A percentile compares a stretch with the other conserved stretches of the same genome.
These are phyloP conservation scores for Trichoderma asperelloides DNA, from an alignment of 495 filamentous ascomycete genomes.

Conservation along the genomic window DNA sequence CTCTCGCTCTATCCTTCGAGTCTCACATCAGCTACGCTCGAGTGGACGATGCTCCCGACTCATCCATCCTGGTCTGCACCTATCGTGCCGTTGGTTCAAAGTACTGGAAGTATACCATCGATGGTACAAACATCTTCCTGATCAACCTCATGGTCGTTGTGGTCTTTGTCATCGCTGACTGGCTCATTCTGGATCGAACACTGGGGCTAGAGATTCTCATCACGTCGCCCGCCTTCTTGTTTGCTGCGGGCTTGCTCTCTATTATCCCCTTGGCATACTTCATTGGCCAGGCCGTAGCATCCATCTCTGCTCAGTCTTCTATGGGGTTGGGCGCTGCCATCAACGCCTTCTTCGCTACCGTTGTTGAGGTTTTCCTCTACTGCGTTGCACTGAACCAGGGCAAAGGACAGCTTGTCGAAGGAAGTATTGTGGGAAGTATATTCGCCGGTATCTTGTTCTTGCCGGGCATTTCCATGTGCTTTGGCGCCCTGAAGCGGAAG, in stretches of 20 bases:
- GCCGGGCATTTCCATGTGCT: conserved; percentile 97
- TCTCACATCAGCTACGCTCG: conserved; percentile 72
- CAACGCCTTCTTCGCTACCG: conserved; percentile 98
- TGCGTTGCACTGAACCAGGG: conserved; percentile 89
- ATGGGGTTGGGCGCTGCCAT: conserved; percentile 99
- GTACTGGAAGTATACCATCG: conserved; percentile 99
- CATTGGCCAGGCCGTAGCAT: conserved; percentile 98
- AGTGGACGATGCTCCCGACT: conserved; percentile 52
- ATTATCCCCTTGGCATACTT: conserved; percentile 98
- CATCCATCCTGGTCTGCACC: conserved; percentile 89
- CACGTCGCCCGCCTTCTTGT: conserved; percentile 76
- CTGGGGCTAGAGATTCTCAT: conserved; percentile 61
- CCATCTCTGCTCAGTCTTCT: conserved; percentile 96
- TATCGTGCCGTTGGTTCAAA: conserved; percentile 89
- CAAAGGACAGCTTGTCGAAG: conserved; percentile 88
- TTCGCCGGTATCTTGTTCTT: conserved; percentile 95
- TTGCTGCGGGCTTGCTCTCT: conserved; percentile 74
- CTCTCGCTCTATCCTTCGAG: conserved; percentile 86
- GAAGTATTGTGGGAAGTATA: conserved; percentile 94
- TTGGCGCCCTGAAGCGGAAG: conserved; percentile 94
- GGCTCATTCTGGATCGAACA: conserved; percentile 59
- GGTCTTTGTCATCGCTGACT: conserved; percentile 87
- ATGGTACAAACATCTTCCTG: conserved; percentile 97
- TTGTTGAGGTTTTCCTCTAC: conserved; percentile 98
- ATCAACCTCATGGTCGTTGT: conserved; percentile 93